Evolutionary conservation across 805 yeast genomes (phyloP).

Genomic region (Candida maltosa): DNA sequence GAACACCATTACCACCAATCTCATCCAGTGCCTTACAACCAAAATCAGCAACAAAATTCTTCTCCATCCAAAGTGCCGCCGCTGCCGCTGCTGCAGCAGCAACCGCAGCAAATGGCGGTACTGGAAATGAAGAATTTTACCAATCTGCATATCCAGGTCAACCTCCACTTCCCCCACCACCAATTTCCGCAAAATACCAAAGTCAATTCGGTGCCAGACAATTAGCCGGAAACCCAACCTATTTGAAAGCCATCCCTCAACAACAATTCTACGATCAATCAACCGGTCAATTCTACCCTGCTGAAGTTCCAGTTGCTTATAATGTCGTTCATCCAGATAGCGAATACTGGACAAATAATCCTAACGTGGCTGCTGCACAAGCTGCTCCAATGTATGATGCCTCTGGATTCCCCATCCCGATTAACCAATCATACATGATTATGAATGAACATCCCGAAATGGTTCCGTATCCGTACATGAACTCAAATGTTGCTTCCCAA

Average conservation of each 20-base stretch:
- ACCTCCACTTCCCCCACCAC: conserved; percentile 19
- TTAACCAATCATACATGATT: conserved; percentile 1
- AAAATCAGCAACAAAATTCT: conserved; percentile 8
- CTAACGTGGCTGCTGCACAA: not conserved
- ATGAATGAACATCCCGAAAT: conserved; percentile 4
- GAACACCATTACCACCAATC: conserved; percentile 24
- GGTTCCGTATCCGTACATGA: conserved; percentile 1
- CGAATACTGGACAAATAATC: conserved; percentile 6
- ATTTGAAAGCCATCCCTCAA: conserved; percentile 2
- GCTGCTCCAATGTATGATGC: conserved; percentile 3
- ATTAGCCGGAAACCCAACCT: conserved; percentile 2
- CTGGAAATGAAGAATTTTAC: conserved; percentile 20
- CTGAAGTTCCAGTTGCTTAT: conserved; percentile 2
- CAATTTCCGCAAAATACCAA: conserved; percentile 24
- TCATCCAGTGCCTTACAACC: conserved; percentile 11
- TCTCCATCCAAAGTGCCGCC: conserved; percentile 4
- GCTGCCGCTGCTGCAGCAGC: too few species aligned
- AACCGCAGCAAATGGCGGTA: too few species aligned
- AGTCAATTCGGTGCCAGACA: conserved; percentile 3
- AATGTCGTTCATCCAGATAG: conserved; percentile 4
- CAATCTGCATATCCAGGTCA: conserved; percentile 13
- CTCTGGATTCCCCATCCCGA: not conserved
- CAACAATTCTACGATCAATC: not conserved
- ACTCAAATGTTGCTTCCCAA: not conserved
- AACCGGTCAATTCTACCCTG: not conserved